Conservation (phyloP, 2,329 filamentous ascomycete genomes). For the Amesomyces nigricolor region DNA sequence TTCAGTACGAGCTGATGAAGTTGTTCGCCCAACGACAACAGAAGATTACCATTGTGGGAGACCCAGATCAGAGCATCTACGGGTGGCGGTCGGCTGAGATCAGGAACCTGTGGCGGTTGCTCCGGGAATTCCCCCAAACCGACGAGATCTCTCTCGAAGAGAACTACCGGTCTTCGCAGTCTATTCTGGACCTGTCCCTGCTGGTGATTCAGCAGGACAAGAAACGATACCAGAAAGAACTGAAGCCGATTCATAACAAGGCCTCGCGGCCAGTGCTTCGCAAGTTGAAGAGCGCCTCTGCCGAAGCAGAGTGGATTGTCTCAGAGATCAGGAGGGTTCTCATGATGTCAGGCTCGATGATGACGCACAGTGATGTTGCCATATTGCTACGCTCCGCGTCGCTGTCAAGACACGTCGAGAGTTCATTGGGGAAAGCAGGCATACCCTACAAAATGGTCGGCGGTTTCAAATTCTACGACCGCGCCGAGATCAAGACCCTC, state of each 20-base stretch:
- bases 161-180: constrained; percentile 88
- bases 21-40: constrained; percentile 68
- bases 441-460: constrained; percentile 90
- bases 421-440: constrained; percentile 70
- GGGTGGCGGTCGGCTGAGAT: constrained; percentile 92
- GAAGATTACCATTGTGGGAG: constrained; percentile 89
- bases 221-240: constrained; percentile 69
- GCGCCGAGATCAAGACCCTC: constrained; percentile 78
- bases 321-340: constrained; percentile 69
- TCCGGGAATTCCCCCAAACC: constrained; percentile 69
- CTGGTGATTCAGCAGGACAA: constrained; percentile 88
- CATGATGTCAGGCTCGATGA: constrained; percentile 65
- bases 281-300: constrained; percentile 60
- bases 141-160: constrained; percentile 82
- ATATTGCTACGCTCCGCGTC: constrained; percentile 80
- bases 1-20: constrained; percentile 92
- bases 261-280: constrained; percentile 78
- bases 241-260: constrained; percentile 73
- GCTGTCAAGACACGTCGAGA: constrained; percentile 81
- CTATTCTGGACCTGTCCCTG: constrained; percentile 73
- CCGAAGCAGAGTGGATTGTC: constrained; percentile 85
- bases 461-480: constrained; percentile 86
- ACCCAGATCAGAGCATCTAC: constrained; percentile 97
- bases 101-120: constrained; percentile 75
- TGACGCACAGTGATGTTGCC: constrained; percentile 73